Evolutionary conservation across 1,284 basidiomycete genomes (phyloP).

Genomic region (Papiliotrema nemorosa): DNA sequence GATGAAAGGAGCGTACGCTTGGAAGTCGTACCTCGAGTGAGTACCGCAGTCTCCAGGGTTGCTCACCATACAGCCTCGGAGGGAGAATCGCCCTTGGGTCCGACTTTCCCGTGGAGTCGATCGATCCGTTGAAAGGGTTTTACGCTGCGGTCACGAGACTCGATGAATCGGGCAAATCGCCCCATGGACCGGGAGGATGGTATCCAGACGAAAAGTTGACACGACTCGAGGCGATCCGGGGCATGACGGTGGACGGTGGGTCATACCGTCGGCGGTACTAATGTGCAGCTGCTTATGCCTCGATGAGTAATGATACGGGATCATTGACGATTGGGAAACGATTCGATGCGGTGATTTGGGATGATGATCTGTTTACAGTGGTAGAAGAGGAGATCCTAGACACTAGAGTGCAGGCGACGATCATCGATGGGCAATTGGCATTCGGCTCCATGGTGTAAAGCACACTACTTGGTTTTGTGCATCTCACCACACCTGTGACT

Average conservation of each 20-base stretch:
- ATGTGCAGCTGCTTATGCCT: constrained; percentile 66
- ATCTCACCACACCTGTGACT: not conserved
- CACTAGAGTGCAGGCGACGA: constrained; percentile 69
- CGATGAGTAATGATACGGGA: constrained; percentile 64
- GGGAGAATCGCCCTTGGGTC: constrained; percentile 72
- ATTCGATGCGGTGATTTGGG: constrained; percentile 79
- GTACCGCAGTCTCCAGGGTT: constrained; percentile 25
- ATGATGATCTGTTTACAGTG: constrained; percentile 71
- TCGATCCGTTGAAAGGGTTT: constrained; percentile 60
- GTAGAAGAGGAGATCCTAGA: constrained; percentile 61
- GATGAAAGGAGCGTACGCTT: constrained; percentile 82
- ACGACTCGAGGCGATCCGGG: constrained; percentile 59
- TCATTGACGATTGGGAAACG: constrained; percentile 69
- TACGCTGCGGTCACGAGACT: constrained; percentile 80
- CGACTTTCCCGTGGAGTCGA: constrained; percentile 80
- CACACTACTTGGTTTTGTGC: not conserved
- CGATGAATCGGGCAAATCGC: constrained; percentile 65
- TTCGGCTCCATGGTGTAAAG: constrained; percentile 46
- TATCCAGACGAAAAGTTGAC: constrained; percentile 67
- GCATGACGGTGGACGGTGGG: constrained; percentile 73
- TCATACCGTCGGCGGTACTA: constrained; percentile 1
- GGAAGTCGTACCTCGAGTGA: constrained; percentile 69
- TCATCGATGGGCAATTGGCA: constrained; percentile 69
- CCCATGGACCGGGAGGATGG: constrained; percentile 79
- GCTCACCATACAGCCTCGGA: constrained; percentile 42